Evolutionary conservation across 306 rosid species (phyloP).

Genomic region (Canavalia gladiata): DNA sequence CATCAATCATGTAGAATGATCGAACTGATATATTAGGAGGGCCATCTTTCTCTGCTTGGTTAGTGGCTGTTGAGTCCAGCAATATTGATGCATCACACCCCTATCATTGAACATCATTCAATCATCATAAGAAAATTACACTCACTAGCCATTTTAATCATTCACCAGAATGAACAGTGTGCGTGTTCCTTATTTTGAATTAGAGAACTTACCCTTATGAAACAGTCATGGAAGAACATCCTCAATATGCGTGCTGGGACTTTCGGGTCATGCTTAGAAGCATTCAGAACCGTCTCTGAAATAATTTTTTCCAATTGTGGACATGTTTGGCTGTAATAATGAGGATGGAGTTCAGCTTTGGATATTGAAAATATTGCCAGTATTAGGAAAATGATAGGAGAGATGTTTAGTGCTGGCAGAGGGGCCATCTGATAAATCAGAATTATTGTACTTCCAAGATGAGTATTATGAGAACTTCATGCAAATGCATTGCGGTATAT

Average conservation of each 20-base stretch:
- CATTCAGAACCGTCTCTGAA: slow-evolving; percentile 62
- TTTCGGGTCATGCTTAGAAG: slow-evolving; percentile 72
- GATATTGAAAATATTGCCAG: slow-evolving; percentile 45
- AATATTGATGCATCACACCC: slow-evolving; percentile 87
- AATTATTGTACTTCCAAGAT: not conserved
- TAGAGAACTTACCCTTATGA: slow-evolving; percentile 70
- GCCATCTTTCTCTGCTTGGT: slow-evolving; percentile 84
- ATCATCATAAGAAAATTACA: not conserved
- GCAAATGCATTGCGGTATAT: slow-evolving; percentile 35
- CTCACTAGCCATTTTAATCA: not conserved
- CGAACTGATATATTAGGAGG: slow-evolving; percentile 72
- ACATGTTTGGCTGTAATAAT: slow-evolving; percentile 69
- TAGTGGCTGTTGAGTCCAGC: slow-evolving; percentile 68
- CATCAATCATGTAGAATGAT: slow-evolving; percentile 72
- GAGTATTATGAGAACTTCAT: slow-evolving; percentile 45
- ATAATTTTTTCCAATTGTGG: slow-evolving; percentile 71
- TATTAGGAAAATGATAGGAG: slow-evolving; percentile 47
- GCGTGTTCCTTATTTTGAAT: not conserved
- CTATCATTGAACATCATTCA: slow-evolving; percentile 44
- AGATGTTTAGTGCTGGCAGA: slow-evolving; percentile 41
- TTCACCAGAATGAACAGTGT: slow-evolving; percentile 34
- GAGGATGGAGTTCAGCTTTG: slow-evolving; percentile 56
- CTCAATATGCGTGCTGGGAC: slow-evolving; percentile 82
- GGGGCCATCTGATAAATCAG: slow-evolving; percentile 52
- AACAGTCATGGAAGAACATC: slow-evolving; percentile 91